A percentile compares a stretch with the other conserved stretches of the same genome.
phyloP scores from a whole-genome alignment of 2,329 filamentous ascomycete genomes.

The Aspergillus quadrilineatus region DNA sequence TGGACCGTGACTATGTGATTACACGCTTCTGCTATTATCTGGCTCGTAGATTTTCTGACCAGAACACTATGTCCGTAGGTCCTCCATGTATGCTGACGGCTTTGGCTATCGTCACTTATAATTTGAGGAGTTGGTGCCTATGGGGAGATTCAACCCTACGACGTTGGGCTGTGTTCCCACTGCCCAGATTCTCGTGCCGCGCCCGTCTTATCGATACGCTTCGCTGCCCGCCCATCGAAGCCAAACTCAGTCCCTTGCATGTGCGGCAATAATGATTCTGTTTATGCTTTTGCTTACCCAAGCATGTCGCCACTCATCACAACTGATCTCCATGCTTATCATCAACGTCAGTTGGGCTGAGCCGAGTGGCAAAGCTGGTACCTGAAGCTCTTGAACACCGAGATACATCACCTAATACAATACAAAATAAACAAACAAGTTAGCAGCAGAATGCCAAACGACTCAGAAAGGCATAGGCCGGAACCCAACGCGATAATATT shows the following conservation, averaged over 20 bases:
- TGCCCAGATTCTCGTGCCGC: no score
- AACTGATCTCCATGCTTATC: background rate
- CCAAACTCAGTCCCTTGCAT: conserved; percentile 20
- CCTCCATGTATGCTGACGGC: no score
- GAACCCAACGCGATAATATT: background rate
- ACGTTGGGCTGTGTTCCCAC: no score
- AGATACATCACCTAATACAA: background rate
- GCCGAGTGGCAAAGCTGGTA: conserved; percentile 2
- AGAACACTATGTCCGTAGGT: no score
- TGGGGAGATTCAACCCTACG: no score
- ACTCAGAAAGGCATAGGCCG: no score
- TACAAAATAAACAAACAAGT: conserved; percentile 3
- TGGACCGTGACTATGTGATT: no score
- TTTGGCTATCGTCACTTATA: no score
- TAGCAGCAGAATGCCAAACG: background rate
- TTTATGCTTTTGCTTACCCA: conserved; percentile 7
- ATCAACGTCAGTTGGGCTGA: background rate
- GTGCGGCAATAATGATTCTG: conserved; percentile 12
- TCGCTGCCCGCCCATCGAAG: no score
- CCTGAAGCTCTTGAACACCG: background rate
- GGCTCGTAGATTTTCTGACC: no score
- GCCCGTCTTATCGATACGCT: background rate
- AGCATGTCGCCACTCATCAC: conserved; percentile 7
- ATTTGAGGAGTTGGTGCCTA: no score
- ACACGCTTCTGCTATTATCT: no score